A percentile compares a stretch with the other conserved stretches of the same genome.
phyloP scores from a whole-genome alignment of 257 asterid genomes.

The Penstemon barbatus region DNA sequence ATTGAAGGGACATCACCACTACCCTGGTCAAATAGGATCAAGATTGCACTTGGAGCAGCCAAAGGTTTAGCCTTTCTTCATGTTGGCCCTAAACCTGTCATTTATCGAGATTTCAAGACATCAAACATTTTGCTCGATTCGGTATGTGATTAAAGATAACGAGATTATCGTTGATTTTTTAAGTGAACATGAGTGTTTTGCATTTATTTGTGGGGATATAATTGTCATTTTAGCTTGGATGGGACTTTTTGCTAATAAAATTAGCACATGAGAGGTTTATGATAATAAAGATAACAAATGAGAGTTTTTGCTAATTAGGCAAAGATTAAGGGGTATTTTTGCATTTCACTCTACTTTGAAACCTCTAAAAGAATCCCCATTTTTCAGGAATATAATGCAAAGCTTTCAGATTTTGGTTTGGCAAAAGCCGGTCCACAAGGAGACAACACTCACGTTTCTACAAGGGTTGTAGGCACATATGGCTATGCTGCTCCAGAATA shows the following conservation, averaged over 20 bases:
- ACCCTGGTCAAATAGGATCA: constrained; percentile 89
- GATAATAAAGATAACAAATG: no score
- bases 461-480: constrained; percentile 85
- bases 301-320: no score
- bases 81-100: constrained; percentile 80
- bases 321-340: no score
- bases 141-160: constrained; percentile 38
- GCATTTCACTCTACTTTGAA: neutral
- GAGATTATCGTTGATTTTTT: neutral
- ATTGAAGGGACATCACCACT: constrained; percentile 91
- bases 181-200: neutral
- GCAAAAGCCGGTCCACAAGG: constrained; percentile 99
- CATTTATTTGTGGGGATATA: no score
- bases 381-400: constrained; percentile 80
- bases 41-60: constrained; percentile 94
- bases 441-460: constrained; percentile 92
- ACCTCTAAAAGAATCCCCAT: neutral
- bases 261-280: no score
- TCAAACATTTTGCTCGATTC: constrained; percentile 91
- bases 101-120: constrained; percentile 93
- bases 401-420: constrained; percentile 93
- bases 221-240: no score
- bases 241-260: no score
- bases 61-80: constrained; percentile 95
- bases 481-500: constrained; percentile 98